phyloP scores from a whole-genome alignment of 2,329 filamentous ascomycete species.

The Trichoderma oligosporum region DNA sequence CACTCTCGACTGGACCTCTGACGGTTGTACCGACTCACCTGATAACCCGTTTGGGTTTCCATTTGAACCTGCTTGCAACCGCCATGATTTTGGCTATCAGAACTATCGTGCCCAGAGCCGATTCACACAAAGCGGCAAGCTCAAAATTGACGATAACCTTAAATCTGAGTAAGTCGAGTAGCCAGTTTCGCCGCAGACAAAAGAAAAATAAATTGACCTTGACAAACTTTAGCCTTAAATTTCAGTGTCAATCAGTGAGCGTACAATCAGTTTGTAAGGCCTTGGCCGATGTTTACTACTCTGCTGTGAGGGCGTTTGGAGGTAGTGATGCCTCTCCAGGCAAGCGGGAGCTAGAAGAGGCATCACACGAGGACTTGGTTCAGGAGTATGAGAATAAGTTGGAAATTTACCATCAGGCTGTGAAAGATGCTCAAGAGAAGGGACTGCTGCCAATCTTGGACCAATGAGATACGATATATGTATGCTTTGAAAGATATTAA shows the following conservation, averaged over 20 bases:
- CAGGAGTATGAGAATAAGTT: constrained; percentile 35
- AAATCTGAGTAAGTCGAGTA: constrained; percentile 37
- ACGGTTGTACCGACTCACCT: constrained; percentile 41
- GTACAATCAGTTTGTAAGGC: constrained; percentile 29
- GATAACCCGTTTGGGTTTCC: constrained; percentile 44
- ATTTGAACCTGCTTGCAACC: constrained; percentile 45
- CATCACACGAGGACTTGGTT: constrained; percentile 26
- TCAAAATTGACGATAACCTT: constrained; percentile 50
- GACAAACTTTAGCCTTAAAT: constrained; percentile 31
- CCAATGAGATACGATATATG: not conserved
- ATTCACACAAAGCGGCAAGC: constrained; percentile 41
- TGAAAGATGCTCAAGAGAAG: constrained; percentile 34
- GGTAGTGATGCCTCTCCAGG: constrained; percentile 31
- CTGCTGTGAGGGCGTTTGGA: constrained; percentile 37
- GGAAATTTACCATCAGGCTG: constrained; percentile 34
- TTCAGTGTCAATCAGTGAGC: constrained; percentile 32
- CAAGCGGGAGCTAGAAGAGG: constrained; percentile 30
- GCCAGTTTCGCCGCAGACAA: too few species aligned
- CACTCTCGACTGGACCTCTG: constrained; percentile 39
- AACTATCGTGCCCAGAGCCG: constrained; percentile 50
- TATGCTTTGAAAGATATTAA: not conserved
- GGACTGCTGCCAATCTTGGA: constrained; percentile 23
- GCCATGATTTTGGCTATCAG: constrained; percentile 55
- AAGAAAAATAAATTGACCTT: not conserved
- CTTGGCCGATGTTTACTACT: constrained; percentile 41